These are phyloP conservation scores for Tylopilus sp. DNA, from an alignment of 768 basidiomycete species.

Conservation along the genomic window DNA sequence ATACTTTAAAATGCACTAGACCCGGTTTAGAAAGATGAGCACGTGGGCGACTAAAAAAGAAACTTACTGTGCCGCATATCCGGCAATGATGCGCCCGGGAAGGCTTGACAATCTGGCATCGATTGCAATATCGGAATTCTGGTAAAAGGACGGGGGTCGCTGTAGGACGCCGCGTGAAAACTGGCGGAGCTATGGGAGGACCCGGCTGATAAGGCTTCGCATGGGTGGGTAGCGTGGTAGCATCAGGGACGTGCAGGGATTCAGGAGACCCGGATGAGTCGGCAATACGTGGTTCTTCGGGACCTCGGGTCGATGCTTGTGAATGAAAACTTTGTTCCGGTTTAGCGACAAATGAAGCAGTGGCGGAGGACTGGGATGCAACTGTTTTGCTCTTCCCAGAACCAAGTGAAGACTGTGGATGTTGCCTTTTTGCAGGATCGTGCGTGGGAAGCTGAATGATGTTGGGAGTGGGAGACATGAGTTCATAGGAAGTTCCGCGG, in stretches of 20 bases:
- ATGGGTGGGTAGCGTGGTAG: conserved; percentile 8
- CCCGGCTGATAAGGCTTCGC: conserved; percentile 6
- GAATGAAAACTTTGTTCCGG: conserved; percentile 13
- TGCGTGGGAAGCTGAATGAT: conserved; percentile 11
- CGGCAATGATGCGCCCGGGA: conserved; percentile 78
- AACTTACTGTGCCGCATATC: conserved; percentile 72
- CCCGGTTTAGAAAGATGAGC: not conserved
- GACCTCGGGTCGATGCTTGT: conserved; percentile 14
- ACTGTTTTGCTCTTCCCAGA: conserved; percentile 18
- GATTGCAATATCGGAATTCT: conserved; percentile 62
- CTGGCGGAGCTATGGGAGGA: conserved; percentile 9
- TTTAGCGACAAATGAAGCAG: conserved; percentile 13
- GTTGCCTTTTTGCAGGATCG: conserved; percentile 9
- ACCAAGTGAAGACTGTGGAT: conserved; percentile 20
- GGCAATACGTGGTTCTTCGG: conserved; percentile 20
- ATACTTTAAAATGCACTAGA: conserved; percentile 74
- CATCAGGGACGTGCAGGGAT: conserved; percentile 4
- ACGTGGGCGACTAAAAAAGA: not conserved
- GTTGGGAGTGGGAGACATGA: conserved; percentile 17
- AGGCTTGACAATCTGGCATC: conserved; percentile 68
- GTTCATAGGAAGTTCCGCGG: conserved; percentile 29
- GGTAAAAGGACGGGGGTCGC: conserved; percentile 51
- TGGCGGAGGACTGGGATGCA: conserved; percentile 9
- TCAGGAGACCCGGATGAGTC: conserved; percentile 9
- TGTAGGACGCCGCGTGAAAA: conserved; percentile 33